Base-by-base conservation (phyloP, 1,284 basidiomycete genomes). In the Boletellus dicymbophilus region DNA sequence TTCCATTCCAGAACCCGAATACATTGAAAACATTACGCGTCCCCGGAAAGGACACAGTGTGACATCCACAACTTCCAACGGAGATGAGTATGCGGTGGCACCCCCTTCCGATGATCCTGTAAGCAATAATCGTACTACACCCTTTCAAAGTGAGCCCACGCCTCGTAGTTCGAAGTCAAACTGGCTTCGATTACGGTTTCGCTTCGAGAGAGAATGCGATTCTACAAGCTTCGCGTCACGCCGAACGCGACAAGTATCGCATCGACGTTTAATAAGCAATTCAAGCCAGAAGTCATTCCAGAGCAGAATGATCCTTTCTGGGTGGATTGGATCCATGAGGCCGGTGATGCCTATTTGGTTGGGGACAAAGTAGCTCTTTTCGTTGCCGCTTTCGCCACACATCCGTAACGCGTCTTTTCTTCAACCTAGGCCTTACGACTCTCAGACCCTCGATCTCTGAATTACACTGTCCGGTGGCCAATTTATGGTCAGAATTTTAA, bases 201-300 rank as follows among this genome's bases (percentile, higher is more conserved):
- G 16, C 75, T 95, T 31, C 81, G 88, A 20, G 86, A 91, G 49
- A 74, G 91, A 48, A 93, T 96, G 88, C 79, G 87, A n/a, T 88
- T 89, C 61, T 92, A 93, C 70, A 93, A 95, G 67, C 75, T 95
- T 39, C 80, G 85, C 1, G 87, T 90, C 2, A 87, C 88, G 2
- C 83, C 85, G 11, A 88, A 90, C 58, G 85, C 87, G 9, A 79
- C 78, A 18, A 79, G 77, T 34, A 88, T 91, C 44, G 85, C 86
- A 0, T 80, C 82, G 3, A 82, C 84, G 6, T 93, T 92, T 64
- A 91, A 90, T 57, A 84, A 81, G 50, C 80, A 84, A 53, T 85
- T 88, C 65, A 80, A 82, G 61, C 87, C 91, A 6, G 90, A 95
- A 65, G 79, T 81, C n/a, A 88, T 95, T 33, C 79, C 84, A 3